Evolutionary conservation across 2,329 filamentous ascomycete genomes (phyloP).

Genomic region (Myriosclerotinia duriaeana): DNA sequence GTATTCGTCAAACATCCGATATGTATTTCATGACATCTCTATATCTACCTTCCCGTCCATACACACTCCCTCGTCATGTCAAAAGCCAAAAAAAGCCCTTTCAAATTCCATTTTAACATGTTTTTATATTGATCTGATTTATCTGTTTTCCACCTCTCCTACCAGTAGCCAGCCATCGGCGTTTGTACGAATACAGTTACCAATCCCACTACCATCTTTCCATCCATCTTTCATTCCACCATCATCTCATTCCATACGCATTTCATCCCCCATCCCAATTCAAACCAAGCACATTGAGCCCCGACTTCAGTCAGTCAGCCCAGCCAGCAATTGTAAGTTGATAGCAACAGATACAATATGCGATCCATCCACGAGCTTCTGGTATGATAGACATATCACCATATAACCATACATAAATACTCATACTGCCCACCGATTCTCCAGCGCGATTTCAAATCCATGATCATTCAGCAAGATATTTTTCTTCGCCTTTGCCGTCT

Average conservation of each 20-base stretch:
- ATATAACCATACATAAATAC: conserved; percentile 14
- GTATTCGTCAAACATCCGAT: too few relatives aligned
- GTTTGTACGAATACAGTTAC: neutral
- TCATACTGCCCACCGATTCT: conserved; percentile 3
- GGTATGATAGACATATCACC: conserved; percentile 4
- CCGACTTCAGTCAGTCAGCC: neutral
- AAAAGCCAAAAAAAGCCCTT: neutral
- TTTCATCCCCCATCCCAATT: neutral
- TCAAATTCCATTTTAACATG: neutral
- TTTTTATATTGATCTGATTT: neutral
- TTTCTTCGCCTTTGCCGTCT: neutral
- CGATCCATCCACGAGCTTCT: neutral
- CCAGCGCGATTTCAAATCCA: neutral
- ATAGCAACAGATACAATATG: conserved; percentile 8
- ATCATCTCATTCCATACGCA: neutral
- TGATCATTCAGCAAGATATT: neutral
- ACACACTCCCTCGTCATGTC: neutral
- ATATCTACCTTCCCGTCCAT: neutral
- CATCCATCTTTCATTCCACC: neutral
- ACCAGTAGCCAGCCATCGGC: neutral
- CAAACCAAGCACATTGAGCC: neutral
- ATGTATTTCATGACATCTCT: too few relatives aligned
- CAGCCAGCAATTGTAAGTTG: conserved; percentile 9
- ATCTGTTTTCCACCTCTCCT: neutral
- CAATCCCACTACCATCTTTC: neutral